Percentiles rank a stretch among this genome's conserved stretches.
Evolutionary conservation across 257 asterid species (phyloP).

Genomic region (Agastache rugosa): DNA sequence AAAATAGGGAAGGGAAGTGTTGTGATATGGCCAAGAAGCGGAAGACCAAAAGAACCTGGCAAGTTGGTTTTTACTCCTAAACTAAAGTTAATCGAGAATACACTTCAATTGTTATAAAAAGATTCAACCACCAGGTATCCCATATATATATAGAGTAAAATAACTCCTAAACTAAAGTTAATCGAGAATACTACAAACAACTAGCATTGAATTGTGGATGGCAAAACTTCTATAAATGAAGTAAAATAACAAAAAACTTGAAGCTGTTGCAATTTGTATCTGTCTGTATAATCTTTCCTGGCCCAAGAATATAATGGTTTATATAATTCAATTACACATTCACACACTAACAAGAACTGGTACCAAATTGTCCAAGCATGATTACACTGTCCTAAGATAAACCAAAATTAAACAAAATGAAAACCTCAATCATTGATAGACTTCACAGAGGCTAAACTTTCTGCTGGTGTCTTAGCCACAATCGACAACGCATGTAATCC

Average conservation of each 20-base stretch:
- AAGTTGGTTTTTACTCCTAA: not conserved
- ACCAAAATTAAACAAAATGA: not conserved
- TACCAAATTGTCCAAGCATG: conserved; percentile 17
- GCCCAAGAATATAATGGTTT: conserved; percentile 2
- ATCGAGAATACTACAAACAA: conserved; percentile 5
- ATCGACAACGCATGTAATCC: conserved; percentile 82
- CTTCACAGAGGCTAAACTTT: conserved; percentile 46
- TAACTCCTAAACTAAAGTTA: too few relatives aligned
- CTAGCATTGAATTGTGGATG: conserved; percentile 8
- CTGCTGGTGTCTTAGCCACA: conserved; percentile 78
- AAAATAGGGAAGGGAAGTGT: not conserved
- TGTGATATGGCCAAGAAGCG: not conserved
- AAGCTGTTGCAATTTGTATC: not conserved
- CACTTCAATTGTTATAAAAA: not conserved
- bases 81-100: conserved; percentile 5
- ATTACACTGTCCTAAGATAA: conserved; percentile 16
- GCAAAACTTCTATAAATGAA: conserved; percentile 17
- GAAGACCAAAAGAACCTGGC: conserved; percentile 17
- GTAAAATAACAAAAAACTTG: not conserved
- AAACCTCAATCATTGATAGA: conserved; percentile 39
- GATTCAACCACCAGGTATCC: not conserved
- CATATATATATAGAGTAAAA: not conserved
- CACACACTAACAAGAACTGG: conserved; percentile 17
- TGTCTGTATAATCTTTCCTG: conserved; percentile 23
- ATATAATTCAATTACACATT: conserved; percentile 7